phyloP scores from a whole-genome alignment of 768 basidiomycete genomes.

The Auricularia heimuer region DNA sequence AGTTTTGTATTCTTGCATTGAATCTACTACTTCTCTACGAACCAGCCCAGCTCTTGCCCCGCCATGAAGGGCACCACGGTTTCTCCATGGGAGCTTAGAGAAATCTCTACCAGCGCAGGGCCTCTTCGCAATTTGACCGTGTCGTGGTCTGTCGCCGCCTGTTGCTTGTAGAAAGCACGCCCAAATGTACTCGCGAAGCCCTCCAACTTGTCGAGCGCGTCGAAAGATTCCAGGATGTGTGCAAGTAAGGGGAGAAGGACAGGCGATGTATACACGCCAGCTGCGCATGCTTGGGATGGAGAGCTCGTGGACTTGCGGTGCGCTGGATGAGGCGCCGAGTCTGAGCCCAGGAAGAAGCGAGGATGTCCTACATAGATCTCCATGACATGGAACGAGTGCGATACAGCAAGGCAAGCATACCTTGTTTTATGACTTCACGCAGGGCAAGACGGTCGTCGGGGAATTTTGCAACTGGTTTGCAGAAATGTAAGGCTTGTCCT shows the following conservation, averaged over 20 bases:
- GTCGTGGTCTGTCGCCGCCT: slow-evolving; percentile 12
- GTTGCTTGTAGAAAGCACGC: slow-evolving; percentile 60
- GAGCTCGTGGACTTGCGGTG: slow-evolving; percentile 58
- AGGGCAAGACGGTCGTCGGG: slow-evolving; percentile 85
- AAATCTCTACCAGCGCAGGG: slow-evolving; percentile 15
- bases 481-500: slow-evolving; percentile 89
- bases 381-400: background rate
- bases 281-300: slow-evolving; percentile 71
- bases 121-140: slow-evolving; percentile 19
- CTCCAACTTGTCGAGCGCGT: slow-evolving; percentile 71
- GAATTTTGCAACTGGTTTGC: slow-evolving; percentile 96
- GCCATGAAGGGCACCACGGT: slow-evolving; percentile 33
- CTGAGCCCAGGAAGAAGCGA: slow-evolving; percentile 94
- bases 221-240: slow-evolving; percentile 78
- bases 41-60: slow-evolving; percentile 31
- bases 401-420: slow-evolving; percentile 25
- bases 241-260: slow-evolving; percentile 86
- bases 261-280: slow-evolving; percentile 92
- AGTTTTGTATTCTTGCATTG: background rate
- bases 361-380: slow-evolving; percentile 45
- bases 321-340: slow-evolving; percentile 87
- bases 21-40: slow-evolving; percentile 1
- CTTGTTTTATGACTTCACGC: slow-evolving; percentile 63
- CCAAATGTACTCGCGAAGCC: slow-evolving; percentile 75
- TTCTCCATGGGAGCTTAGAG: slow-evolving; percentile 12